Base-by-base conservation (phyloP, 2,329 filamentous ascomycete genomes). In the Monosporascus sp. region DNA sequence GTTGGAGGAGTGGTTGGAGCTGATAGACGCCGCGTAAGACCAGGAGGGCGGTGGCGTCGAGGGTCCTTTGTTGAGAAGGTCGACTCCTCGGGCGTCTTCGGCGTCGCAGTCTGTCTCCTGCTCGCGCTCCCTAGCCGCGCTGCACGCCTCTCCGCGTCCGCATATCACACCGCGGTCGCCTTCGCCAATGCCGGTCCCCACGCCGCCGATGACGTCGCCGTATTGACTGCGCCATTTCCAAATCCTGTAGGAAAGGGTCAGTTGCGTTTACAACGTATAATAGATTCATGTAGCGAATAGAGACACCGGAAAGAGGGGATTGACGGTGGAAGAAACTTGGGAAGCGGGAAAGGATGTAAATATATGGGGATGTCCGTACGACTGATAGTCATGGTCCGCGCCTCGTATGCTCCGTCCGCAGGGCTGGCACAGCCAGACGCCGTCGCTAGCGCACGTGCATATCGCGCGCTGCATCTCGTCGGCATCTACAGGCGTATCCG, bases 221-320 rank as follows among this genome's bases (percentile, higher is more conserved):
- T 96, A 97, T 24, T 90, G 84, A 41, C 83, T 89, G 49, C 92
- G 86, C 92, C 92, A 97, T 57, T 84, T 88, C 91, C 92, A 97
- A 51, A 92, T 89, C 4, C 81, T 85, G 54, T 37, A 18, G 55
- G 27, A 27, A 35, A 24, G 18, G 22, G 51, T 55, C 24, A 52
- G 56, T 54, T 37, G 15, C 38, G 24, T 36, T 20, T 22, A 47
- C 9, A 46, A n/a, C 18, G 18, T 31, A 14, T 47, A 18, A 35
- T 11, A 46, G 2, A 25, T 46, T 22, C 31, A 24, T 8, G 7
- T 7, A n/a, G 49, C 39, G 49, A 53, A 35, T 45, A 45, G 44
- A 48, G 36, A n/a, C 17, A 20, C 18, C 24, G 11, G 47, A 6
- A 14, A 2, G 49, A 17, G 14, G 47, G 46, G 37, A 27, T 52